Base-by-base conservation (phyloP, 306 rosid species). In the Pyrus bretschneideri region DNA sequence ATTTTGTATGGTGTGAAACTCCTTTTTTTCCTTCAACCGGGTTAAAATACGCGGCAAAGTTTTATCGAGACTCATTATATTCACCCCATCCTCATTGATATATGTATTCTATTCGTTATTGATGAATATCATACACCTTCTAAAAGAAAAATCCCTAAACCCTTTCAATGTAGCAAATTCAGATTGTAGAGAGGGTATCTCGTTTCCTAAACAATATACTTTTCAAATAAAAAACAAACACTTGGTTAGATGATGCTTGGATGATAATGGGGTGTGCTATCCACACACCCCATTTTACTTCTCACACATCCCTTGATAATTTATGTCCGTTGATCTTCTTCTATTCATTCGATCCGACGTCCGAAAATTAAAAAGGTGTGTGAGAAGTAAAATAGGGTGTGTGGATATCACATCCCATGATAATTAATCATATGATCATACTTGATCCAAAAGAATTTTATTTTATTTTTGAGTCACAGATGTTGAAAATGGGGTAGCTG, bases 141-240 rank as follows among this genome's bases (percentile, higher is more conserved):
- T 17, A 11, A 49, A 49, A 33, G 27, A 25, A 52, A 61, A 46
- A 63, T 63, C 18, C 13, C 22, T 17, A 35, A 49, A 1, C 30
- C 69, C 46, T 44, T 81, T 44, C 70, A 83, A 71, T 81, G 44
- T 38, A 38, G 42, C 42, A 38, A 38, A 38, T 38, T 7, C 67
- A 61, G 60, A 30, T 30, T 8, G 19, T 29, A 54, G 29, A 25
- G 65, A 61, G 44, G 61, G 25, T 21, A 4, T 57, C 61, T n/a
- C 1, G 61, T n/a, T 57, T 57, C 61, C 61, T 21, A 57, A 57
- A 57, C 4, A n/a, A 14, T 57, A 57, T 15, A 51, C 21, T 15
- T 51, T 15, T 15, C 9, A 5, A 15, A 51, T 15, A 51, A 49
- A 51, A 51, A 51, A 17, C 21, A 17, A 51, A 17, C 55, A 2